phyloP scores from a whole-genome alignment of 2,329 filamentous ascomycete species.

The Raffaelea arxii region DNA sequence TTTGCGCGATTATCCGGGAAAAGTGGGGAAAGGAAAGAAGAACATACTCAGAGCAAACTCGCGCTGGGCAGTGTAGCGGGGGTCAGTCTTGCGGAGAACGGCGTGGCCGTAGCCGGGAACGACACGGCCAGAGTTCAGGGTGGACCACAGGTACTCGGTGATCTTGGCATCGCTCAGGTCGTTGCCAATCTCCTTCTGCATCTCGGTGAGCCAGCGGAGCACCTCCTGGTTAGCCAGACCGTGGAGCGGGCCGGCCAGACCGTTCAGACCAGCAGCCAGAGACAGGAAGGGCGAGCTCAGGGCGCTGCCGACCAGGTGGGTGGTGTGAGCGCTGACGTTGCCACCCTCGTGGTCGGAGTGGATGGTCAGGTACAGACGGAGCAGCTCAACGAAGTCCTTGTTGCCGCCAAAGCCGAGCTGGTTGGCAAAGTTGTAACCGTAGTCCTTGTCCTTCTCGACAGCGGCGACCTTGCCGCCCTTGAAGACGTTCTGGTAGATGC shows the following conservation, averaged over 20 bases:
- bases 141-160: slow-evolving; percentile 97
- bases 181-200: slow-evolving; percentile 91
- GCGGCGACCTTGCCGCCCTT: slow-evolving; percentile 97
- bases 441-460: slow-evolving; percentile 98
- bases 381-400: slow-evolving; percentile 93
- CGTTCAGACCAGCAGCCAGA: slow-evolving; percentile 91
- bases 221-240: slow-evolving; percentile 99
- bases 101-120: slow-evolving; percentile 98
- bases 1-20: too few species aligned
- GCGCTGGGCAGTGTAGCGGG: slow-evolving; percentile 96
- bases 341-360: slow-evolving; percentile 99
- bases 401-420: slow-evolving; percentile 95
- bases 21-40: not conserved
- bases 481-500: slow-evolving; percentile 99
- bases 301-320: slow-evolving; percentile 91
- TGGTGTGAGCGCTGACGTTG: slow-evolving; percentile 97
- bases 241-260: slow-evolving; percentile 95
- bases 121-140: slow-evolving; percentile 89
- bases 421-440: slow-evolving; percentile 98
- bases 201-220: slow-evolving; percentile 96
- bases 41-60: slow-evolving; percentile 67
- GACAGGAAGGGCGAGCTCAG: slow-evolving; percentile 97
- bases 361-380: slow-evolving; percentile 98
- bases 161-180: slow-evolving; percentile 95
- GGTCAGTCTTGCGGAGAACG: slow-evolving; percentile 98